Evolutionary conservation across 257 asterid species (phyloP), one percentile per base, ranked within the genome.

Genomic region (Sherardia arvensis): DNA sequence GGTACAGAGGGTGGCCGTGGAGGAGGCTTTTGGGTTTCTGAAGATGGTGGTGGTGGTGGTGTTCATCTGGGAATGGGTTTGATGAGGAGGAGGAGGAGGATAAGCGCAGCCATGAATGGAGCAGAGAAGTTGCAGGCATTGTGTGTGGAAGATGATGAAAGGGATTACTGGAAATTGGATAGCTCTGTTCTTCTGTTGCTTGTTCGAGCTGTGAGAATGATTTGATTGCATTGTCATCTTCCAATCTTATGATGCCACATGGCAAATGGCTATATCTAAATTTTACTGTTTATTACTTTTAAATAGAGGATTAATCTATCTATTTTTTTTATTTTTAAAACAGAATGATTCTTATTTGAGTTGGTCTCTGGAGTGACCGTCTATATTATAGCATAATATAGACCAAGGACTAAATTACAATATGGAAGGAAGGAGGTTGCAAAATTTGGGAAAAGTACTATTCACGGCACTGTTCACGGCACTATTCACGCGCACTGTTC

Each of bases 1-100:
- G 72, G 76, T 80, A 86, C 69, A 88, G 95, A 6, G 95, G 94
- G 76, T 91, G 87, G 22, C 78, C 69, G 23, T 76, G 82, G 62
- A 91, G 95, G 64, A 76, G 78, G 15, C 86, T 78, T 67, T 81
- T 79, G 48, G 95, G 88, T 68, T 81, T 84, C 11, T n/a, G n/a
- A n/a, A n/a, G n/a, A n/a, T n/a, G n/a, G n/a, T n/a, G n/a, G n/a
- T n/a, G n/a, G n/a, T n/a, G 30, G 1, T 64, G 79, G 60, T 66
- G 68, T 15, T 71, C 74, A 33, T 71, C 79, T 67, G 77, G 68
- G 54, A 30, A 30, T 6, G 83, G 30, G 54, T 36, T 45, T 6
- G 83, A 26, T 1, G 34, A 25, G 6, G 76, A 32, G 7, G 79
- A 53, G 7, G 75, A 38, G 10, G 79, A 57, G 29, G 76, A 65